phyloP scores from a whole-genome alignment of 805 yeast species.

The Myxozyma neglecta region DNA sequence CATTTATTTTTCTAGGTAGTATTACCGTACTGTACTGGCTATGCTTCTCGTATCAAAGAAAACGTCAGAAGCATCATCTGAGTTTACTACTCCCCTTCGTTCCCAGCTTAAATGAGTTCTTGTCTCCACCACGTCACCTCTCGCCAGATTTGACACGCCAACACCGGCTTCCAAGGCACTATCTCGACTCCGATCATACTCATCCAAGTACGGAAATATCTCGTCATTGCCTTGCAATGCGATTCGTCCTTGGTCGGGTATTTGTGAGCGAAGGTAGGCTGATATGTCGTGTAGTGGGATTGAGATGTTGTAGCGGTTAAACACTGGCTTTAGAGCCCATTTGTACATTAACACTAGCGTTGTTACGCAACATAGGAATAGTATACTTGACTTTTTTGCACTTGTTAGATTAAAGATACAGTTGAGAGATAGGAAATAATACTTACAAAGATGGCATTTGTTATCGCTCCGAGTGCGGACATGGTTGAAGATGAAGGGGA shows the following conservation, averaged over 20 bases:
- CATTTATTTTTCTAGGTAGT: neutral
- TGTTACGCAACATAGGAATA: slow-evolving; percentile 9
- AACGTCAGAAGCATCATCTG: slow-evolving; percentile 6
- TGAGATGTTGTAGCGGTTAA: slow-evolving; percentile 22
- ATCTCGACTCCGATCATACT: neutral
- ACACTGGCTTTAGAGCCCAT: slow-evolving; percentile 29
- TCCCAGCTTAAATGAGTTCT: slow-evolving; percentile 18
- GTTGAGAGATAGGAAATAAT: neutral
- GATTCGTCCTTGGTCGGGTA: neutral
- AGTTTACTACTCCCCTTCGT: neutral
- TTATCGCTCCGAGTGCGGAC: slow-evolving; percentile 1
- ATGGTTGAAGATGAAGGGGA: neutral
- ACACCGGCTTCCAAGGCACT: slow-evolving; percentile 16
- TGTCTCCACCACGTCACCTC: slow-evolving; percentile 15
- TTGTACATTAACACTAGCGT: slow-evolving; percentile 18
- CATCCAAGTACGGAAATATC: neutral
- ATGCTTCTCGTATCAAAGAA: neutral
- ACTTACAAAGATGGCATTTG: slow-evolving; percentile 12
- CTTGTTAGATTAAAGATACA: neutral
- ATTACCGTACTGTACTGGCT: neutral
- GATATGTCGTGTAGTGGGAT: slow-evolving; percentile 26
- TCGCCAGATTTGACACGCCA: slow-evolving; percentile 13
- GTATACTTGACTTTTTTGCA: neutral
- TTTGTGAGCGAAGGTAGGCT: slow-evolving; percentile 7
- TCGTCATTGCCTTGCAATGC: neutral